A percentile compares a stretch with the other conserved stretches of the same genome.
Evolutionary conservation across 176 grass and related monocot genomes (phyloP).

Genomic region (Rhynchospora tenuis): DNA sequence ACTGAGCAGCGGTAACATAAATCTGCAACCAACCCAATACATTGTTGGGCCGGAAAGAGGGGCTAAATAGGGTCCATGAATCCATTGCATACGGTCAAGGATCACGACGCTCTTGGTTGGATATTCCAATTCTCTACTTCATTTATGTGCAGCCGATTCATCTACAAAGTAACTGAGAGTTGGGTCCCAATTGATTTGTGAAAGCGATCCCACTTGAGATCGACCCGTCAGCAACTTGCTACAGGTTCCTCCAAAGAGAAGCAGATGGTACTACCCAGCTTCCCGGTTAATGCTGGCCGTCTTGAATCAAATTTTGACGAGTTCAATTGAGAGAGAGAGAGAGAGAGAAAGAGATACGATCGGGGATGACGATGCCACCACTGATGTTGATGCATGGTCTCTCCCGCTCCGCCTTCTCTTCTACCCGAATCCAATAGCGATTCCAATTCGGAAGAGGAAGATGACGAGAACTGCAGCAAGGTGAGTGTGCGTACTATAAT

Average conservation of each 20-base stretch:
- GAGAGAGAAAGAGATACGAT: neutral
- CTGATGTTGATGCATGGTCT: slow-evolving; percentile 7
- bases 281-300: neutral
- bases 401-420: neutral
- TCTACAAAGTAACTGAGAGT: neutral
- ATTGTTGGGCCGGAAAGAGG: too few relatives aligned
- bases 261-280: neutral
- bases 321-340: neutral
- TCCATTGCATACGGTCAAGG: too few relatives aligned
- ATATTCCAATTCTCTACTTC: too few relatives aligned
- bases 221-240: neutral
- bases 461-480: neutral
- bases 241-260: neutral
- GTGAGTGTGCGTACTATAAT: neutral
- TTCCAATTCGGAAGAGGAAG: neutral
- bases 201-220: neutral
- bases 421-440: neutral
- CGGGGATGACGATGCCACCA: neutral
- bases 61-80: too few relatives aligned
- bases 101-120: too few relatives aligned
- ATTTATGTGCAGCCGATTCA: too few relatives aligned
- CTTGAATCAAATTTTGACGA: neutral
- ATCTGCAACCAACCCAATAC: too few relatives aligned
- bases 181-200: neutral
- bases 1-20: too few relatives aligned